phyloP scores from a whole-genome alignment of 192 early-diverging fungal genomes.

The Piromyces finnis region DNA sequence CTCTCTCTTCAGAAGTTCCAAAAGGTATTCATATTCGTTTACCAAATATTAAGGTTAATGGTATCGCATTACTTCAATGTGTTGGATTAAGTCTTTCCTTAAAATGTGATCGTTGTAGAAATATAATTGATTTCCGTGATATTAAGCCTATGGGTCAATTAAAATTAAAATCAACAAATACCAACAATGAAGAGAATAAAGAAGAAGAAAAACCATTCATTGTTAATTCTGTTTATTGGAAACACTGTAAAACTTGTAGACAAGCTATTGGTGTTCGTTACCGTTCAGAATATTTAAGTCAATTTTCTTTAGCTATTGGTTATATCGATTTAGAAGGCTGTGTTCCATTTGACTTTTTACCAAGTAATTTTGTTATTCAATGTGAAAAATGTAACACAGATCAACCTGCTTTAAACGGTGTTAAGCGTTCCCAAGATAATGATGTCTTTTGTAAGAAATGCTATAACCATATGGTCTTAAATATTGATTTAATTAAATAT shows the following conservation, averaged over 20 bases:
- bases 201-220: slow-evolving; percentile 4
- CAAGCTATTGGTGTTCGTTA: slow-evolving; percentile 23
- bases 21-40: slow-evolving; percentile 62
- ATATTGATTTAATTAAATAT: not conserved
- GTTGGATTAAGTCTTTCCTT: slow-evolving; percentile 39
- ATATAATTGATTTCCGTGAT: slow-evolving; percentile 35
- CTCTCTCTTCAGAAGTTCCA: slow-evolving; percentile 5
- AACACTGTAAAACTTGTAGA: not conserved
- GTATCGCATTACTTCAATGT: slow-evolving; percentile 49
- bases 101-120: slow-evolving; percentile 62
- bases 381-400: slow-evolving; percentile 47
- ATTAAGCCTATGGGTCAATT: slow-evolving; percentile 10
- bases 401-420: slow-evolving; percentile 3
- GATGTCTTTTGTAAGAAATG: slow-evolving; percentile 13
- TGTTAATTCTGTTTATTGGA: slow-evolving; percentile 2
- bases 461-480: not conserved
- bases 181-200: not conserved
- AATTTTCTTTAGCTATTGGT: slow-evolving; percentile 31
- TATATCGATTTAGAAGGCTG: slow-evolving; percentile 56
- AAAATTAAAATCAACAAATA: not conserved
- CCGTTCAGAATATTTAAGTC: slow-evolving; percentile 41
- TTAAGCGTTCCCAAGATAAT: slow-evolving; percentile 8
- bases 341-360: slow-evolving; percentile 49
- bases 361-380: slow-evolving; percentile 43
- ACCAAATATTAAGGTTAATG: slow-evolving; percentile 29